Base-by-base conservation (phyloP, 768 basidiomycete species). In the Suillus subluteus region DNA sequence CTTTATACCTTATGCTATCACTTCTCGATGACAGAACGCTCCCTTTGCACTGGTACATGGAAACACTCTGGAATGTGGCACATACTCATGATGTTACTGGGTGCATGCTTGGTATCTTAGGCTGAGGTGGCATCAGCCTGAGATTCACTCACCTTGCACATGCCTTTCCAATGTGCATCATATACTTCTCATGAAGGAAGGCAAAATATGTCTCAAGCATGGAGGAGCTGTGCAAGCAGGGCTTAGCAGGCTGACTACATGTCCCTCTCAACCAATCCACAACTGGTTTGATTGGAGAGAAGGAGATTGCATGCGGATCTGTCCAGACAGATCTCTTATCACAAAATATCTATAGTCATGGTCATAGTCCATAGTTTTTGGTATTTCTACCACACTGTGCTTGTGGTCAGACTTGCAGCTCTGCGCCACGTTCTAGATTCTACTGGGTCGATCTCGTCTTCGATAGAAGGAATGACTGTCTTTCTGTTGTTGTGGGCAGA, bases 91-190 rank as follows among this genome's bases (percentile, higher is more conserved):
- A 91, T 72, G 75, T 88, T 35, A 88, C 88, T 6, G 87, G 85
- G 1, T 84, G 84, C 67, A 89, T 89, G 8, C 77, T 92, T 41
- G 89, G 84, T 12, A 88, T 92, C 67, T 81, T 91, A 15, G 90
- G 90, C 2, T 81, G 91, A 8, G 26, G 90, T 41, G 89, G 91
- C 3, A 91, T 92, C 69, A 90, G 91, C 0, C 71, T 83, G 66
- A 87, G 87, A 26, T 77, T 91, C 26, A 89, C 88, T 1, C 83
- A 89, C 70, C 83, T 92, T 64, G 88, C 84, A 1, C 87, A 87
- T 65, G 88, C 87, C 2, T 92, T 96, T 82, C 91, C 90, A 21
- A 95, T 97, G 94, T 89, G 90, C 64, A 80, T 95, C 66, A 83
- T 95, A 64, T 96, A 95, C 78, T 87, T 91, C 78, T 88, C 87